Base-by-base conservation (phyloP, 257 asterid species). In the Buddleja alternifolia region DNA sequence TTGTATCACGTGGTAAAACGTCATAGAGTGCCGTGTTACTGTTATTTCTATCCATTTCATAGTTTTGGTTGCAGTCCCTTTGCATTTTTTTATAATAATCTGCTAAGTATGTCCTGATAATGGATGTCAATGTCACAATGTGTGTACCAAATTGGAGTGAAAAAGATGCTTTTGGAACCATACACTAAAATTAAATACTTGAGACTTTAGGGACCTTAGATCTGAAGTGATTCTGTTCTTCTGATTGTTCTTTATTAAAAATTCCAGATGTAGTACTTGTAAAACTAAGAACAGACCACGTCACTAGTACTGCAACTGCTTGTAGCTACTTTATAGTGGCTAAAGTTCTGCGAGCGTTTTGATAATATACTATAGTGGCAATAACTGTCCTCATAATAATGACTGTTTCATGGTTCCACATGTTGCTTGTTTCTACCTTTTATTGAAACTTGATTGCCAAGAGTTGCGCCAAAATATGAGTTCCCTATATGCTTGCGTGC, bases 401-500 rank as follows among this genome's bases (percentile, higher is more conserved):
- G n/a, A n/a, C n/a, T n/a, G n/a, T n/a, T n/a, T n/a, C n/a, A n/a
- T n/a, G n/a, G n/a, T n/a, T n/a, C n/a, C n/a, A n/a, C n/a, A n/a
- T n/a, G n/a, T n/a, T n/a, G n/a, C n/a, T n/a, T n/a, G n/a, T n/a
- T n/a, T n/a, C n/a, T n/a, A n/a, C n/a, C n/a, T n/a, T n/a, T n/a
- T n/a, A n/a, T n/a, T n/a, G n/a, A n/a, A n/a, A n/a, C n/a, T n/a
- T n/a, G n/a, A n/a, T n/a, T n/a, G n/a, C n/a, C n/a, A n/a, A n/a
- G n/a, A n/a, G n/a, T n/a, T n/a, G n/a, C n/a, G n/a, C n/a, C n/a
- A n/a, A n/a, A n/a, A n/a, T n/a, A n/a, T n/a, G n/a, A n/a, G n/a
- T n/a, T n/a, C n/a, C n/a, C n/a, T n/a, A n/a, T n/a, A n/a, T 69
- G 11, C 56, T 21, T 29, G 19, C 17, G 47, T 60, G 61, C 66